Base-by-base conservation (phyloP, 768 basidiomycete genomes). In the Hysterangium stoloniferum region DNA sequence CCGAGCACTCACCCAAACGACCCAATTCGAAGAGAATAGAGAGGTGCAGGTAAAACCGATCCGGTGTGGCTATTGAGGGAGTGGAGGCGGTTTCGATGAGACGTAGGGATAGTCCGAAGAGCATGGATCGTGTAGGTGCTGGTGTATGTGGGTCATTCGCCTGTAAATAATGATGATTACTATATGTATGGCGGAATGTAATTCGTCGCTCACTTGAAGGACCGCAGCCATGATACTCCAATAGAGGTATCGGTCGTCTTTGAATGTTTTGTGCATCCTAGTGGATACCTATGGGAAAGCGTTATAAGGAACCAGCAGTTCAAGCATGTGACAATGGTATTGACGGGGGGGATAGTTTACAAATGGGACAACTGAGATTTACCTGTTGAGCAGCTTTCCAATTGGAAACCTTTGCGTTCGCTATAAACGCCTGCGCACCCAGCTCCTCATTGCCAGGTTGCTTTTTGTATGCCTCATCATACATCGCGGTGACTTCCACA, bases 371-470 rank as follows among this genome's bases (percentile, higher is more conserved):
- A 36, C n/a, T 43, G 29, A 37, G n/a, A 56, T 62, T 50, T 58
- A 86, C 87, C 71, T 84, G 82, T 63, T 92, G 90, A 20, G 86
- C 87, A 38, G 81, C 76, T 64, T 90, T 92, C 90, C 90, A 92
- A 56, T 86, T 81, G 13, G 75, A 76, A 28, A 83, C 78, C 53
- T 86, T 79, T 29, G 84, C 78, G 60, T 90, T 86, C 17, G 89
- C 87, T 61, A 89, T 86, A 70, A 92, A 92, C 0, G 85, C 82
- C 62, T 92, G 88, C 20, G 76, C 75, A 19, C 83, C 89, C 7
- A 90, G 78, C 54, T 92, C 89, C 61, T 92, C 90, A 59, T 88
- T 90, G 4, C 66, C 59, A 17, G 89, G 89, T 52, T 86, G 79
- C 54, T 82, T 79, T 64, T 84, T 89, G 70, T 77, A 90, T 1